Conservation (phyloP, 208 protist genomes). For the Trypanosoma congolense region DNA sequence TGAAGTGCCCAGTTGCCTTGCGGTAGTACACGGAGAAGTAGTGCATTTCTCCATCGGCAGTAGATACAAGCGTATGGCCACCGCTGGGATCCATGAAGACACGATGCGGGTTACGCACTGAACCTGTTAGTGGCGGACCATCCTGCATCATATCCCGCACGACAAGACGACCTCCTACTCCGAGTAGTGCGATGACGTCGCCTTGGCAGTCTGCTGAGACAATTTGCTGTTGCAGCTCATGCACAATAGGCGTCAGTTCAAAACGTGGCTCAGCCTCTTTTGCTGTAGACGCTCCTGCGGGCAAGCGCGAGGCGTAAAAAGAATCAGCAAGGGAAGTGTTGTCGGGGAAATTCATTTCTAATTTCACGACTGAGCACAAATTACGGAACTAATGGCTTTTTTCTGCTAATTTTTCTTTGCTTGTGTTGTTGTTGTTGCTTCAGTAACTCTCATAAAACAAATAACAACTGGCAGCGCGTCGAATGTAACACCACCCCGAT, state of each 20-base stretch:
- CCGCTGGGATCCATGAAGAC: slow-evolving; percentile 73
- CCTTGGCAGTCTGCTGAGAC: slow-evolving; percentile 56
- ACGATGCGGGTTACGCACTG: slow-evolving; percentile 53
- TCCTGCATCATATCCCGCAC: slow-evolving; percentile 45
- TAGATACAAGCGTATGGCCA: slow-evolving; percentile 34
- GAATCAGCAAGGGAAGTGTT: slow-evolving; percentile 7
- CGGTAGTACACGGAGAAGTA: slow-evolving; percentile 34
- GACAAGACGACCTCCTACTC: slow-evolving; percentile 34
- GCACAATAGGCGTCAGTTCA: slow-evolving; percentile 29
- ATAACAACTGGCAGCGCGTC: no score
- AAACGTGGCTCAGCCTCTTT: slow-evolving; percentile 24
- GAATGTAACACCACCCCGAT: background rate
- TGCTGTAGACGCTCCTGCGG: background rate
- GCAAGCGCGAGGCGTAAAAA: background rate
- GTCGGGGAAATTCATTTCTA: no score
- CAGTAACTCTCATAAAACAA: no score
- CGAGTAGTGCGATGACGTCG: slow-evolving; percentile 50
- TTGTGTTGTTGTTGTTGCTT: no score
- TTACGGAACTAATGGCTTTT: slow-evolving; percentile 1
- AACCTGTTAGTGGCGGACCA: slow-evolving; percentile 19
- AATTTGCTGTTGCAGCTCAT: slow-evolving; percentile 31
- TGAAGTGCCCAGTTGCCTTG: slow-evolving; percentile 24
- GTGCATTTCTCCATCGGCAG: slow-evolving; percentile 56
- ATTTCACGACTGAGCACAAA: no score
- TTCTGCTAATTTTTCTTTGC: slow-evolving; percentile 18